phyloP scores from a whole-genome alignment of 2,329 filamentous ascomycete species.

The Ceratocystis ficicola region DNA sequence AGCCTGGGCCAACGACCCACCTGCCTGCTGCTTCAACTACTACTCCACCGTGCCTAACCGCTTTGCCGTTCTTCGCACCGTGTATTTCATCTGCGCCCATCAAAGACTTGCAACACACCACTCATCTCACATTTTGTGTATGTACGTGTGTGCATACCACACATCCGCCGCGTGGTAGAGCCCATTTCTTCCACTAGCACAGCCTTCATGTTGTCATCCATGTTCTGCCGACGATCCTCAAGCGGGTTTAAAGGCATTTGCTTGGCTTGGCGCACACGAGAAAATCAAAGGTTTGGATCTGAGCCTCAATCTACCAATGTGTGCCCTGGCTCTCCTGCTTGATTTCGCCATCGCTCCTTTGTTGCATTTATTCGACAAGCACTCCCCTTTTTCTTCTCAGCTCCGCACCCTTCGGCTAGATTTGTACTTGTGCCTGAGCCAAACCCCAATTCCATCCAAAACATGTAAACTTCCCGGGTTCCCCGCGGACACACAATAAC shows the following conservation, averaged over 20 bases:
- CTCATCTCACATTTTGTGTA: neutral
- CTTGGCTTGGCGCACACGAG: neutral
- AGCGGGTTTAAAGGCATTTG: neutral
- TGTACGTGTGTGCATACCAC: neutral
- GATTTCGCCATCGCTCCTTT: neutral
- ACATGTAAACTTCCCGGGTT: too few relatives aligned
- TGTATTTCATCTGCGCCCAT: neutral
- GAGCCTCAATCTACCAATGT: neutral
- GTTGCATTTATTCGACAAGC: neutral
- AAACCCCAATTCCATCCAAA: too few relatives aligned
- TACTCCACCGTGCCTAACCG: too few relatives aligned
- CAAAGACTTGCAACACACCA: neutral
- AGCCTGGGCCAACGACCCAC: neutral
- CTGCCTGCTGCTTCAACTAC: too few relatives aligned
- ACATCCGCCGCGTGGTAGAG: neutral
- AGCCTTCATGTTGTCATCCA: conserved; percentile 9
- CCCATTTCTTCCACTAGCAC: neutral
- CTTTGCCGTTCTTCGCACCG: neutral
- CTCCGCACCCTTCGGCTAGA: too few relatives aligned
- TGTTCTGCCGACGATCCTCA: neutral
- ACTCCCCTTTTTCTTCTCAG: too few relatives aligned
- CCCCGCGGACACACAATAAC: neutral
- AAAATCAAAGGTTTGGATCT: neutral
- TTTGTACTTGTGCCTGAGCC: too few relatives aligned
- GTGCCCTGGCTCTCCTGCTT: neutral